These are phyloP conservation scores for Chamaecrista fasciculata DNA, from an alignment of 306 rosid genomes.

Conservation along the genomic window DNA sequence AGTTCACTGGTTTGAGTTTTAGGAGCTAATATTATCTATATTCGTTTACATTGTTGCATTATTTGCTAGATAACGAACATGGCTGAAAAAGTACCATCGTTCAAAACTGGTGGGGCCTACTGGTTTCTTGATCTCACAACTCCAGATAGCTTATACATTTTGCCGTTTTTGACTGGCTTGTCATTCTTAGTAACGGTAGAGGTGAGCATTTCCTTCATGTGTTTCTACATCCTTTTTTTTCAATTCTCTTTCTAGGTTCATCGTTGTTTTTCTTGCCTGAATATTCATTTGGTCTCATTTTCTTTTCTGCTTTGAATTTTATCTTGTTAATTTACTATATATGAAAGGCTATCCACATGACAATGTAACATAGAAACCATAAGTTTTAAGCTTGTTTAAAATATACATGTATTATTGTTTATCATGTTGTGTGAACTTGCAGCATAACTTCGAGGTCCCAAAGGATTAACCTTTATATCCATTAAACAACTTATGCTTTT, in stretches of 20 bases:
- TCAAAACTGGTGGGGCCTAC: constrained; percentile 80
- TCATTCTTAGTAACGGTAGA: constrained; percentile 82
- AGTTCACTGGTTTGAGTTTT: constrained; percentile 10
- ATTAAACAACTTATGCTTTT: background rate
- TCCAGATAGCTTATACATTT: constrained; percentile 64
- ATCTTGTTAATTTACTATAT: background rate
- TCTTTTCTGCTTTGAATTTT: constrained; percentile 7
- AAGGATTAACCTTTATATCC: background rate
- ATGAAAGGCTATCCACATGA: background rate
- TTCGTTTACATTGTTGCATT: constrained; percentile 29
- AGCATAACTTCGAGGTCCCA: background rate
- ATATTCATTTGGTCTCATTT: constrained; percentile 5
- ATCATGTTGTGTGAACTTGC: background rate
- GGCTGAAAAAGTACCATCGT: constrained; percentile 91
- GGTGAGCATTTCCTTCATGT: constrained; percentile 46
- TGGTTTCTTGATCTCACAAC: constrained; percentile 94
- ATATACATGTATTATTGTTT: background rate
- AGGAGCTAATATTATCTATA: constrained; percentile 28
- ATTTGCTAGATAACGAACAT: constrained; percentile 66
- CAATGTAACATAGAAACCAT: background rate
- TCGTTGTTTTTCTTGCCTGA: constrained; percentile 11
- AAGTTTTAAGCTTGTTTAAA: background rate
- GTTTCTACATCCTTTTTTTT: too few relatives aligned
- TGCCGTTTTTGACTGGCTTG: constrained; percentile 74
- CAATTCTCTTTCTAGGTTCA: constrained; percentile 17